Conservation (phyloP, 2,329 filamentous ascomycete genomes). For the Stagonosporopsis cucurbitacearum region DNA sequence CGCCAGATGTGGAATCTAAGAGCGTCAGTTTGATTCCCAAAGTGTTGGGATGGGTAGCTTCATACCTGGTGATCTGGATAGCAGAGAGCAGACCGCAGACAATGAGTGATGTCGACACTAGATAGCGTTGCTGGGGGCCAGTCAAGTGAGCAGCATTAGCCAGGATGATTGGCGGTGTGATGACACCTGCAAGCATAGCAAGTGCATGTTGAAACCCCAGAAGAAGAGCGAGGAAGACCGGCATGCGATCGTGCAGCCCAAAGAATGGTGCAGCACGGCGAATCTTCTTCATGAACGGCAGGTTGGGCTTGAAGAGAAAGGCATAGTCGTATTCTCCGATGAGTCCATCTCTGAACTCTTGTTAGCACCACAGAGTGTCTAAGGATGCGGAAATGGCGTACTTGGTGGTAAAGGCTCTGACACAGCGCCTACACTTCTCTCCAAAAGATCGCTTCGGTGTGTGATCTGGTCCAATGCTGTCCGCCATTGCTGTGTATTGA, state of each 20-base stretch:
- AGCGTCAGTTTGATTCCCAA: background rate
- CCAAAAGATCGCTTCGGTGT: conserved; percentile 51
- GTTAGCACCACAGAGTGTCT: conserved; percentile 20
- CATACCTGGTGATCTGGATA: conserved; percentile 71
- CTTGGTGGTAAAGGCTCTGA: conserved; percentile 58
- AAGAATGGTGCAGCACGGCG: conserved; percentile 76
- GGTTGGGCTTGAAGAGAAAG: conserved; percentile 80
- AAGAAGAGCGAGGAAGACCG: conserved; percentile 73
- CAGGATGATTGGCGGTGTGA: conserved; percentile 80
- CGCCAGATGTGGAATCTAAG: conserved; percentile 68
- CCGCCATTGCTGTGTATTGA: conserved; percentile 31
- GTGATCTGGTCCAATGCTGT: conserved; percentile 55
- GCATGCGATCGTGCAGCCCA: conserved; percentile 80
- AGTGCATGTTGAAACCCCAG: conserved; percentile 81
- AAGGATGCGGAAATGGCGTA: conserved; percentile 29
- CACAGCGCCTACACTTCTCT: conserved; percentile 50
- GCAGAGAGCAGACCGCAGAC: conserved; percentile 77
- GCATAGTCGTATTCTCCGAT: conserved; percentile 89
- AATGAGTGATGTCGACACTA: conserved; percentile 79
- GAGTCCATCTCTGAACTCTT: conserved; percentile 66
- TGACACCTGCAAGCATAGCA: conserved; percentile 72
- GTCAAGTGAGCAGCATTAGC: conserved; percentile 69
- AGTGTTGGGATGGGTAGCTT: conserved; percentile 40
- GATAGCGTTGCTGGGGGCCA: conserved; percentile 70
- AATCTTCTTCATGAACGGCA: conserved; percentile 78